Base-by-base conservation (phyloP, 1,284 basidiomycete species). In the Entoloma clypeatum region DNA sequence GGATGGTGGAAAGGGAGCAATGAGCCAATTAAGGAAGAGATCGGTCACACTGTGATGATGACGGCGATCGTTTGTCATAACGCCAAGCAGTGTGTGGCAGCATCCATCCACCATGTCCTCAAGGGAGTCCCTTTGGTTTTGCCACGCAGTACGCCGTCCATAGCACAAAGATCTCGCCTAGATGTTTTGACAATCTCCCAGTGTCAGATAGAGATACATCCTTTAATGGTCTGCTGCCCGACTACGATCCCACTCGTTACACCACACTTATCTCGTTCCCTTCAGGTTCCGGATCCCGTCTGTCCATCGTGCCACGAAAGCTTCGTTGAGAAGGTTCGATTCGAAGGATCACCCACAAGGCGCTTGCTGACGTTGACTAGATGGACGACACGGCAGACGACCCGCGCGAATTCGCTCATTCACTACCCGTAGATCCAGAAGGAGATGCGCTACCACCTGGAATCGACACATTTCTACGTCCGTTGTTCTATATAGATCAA, bases 151-250 rank as follows among this genome's bases (percentile, higher is more conserved):
- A 31, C 13, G 69, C 62, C 5, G 34, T n/a, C 14, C 18, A 22
- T 23, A n/a, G 36, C 36, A 18, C 11, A 7, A 41, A 21, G 24
- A 23, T 34, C 21, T 45, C 35, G 38, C 21, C 42, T 36, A 36
- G 54, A 37, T 10, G 3, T 13, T 11, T 16, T 18, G 16, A 14
- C 56, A 39, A 58, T 42, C 47, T 36, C 36, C 39, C 55, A 86
- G 86, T 89, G 86, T 55, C 71, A 79, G 59, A 74, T 81, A 44
- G 86, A 89, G 63, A 89, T 86, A 82, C 64, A 77, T 38, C 86
- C 86, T 2, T 60, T 88, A 36, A 87, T 88, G 86, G 86, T 86
- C 49, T 39, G 72, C 61, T 38, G 8, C 14, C 19, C 9, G n/a
- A n/a, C 19, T 16, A 6, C 21, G 25, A 10, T 28, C 19, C 26